phyloP scores from a whole-genome alignment of 768 basidiomycete genomes.

The Leccinum boreale region DNA sequence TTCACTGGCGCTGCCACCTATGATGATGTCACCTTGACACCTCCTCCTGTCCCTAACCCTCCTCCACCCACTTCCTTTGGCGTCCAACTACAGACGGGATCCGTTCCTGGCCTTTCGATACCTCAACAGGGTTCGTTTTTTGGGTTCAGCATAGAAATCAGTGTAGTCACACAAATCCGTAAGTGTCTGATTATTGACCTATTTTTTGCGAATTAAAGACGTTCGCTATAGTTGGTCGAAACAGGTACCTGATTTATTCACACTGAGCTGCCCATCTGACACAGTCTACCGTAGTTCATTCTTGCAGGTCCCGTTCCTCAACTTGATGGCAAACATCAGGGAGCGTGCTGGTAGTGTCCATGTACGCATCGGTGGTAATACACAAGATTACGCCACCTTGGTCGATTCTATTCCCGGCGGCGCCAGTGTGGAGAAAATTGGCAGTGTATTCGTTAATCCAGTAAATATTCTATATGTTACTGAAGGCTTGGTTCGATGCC shows the following conservation, averaged over 20 bases:
- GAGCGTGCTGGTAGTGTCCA: conserved; percentile 59
- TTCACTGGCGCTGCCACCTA: conserved; percentile 51
- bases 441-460: conserved; percentile 34
- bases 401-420: conserved; percentile 48
- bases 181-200: neutral
- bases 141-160: conserved; percentile 77
- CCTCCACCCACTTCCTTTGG: conserved; percentile 40
- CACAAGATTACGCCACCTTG: conserved; percentile 62
- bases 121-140: conserved; percentile 55
- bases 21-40: conserved; percentile 46
- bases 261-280: neutral
- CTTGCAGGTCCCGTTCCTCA: conserved; percentile 66
- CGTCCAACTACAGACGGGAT: conserved; percentile 37
- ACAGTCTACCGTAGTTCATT: conserved; percentile 36
- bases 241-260: conserved; percentile 11
- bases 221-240: conserved; percentile 12
- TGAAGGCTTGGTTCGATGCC: neutral
- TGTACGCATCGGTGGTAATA: conserved; percentile 78
- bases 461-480: conserved; percentile 21
- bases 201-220: neutral
- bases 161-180: conserved; percentile 51
- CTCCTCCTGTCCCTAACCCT: conserved; percentile 50
- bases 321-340: conserved; percentile 70
- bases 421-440: conserved; percentile 49
- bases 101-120: conserved; percentile 37